A percentile compares a stretch with the other conserved stretches of the same genome.
Conservation (phyloP, 2,329 filamentous ascomycete genomes). For the Arthrobotrys iridis region DNA sequence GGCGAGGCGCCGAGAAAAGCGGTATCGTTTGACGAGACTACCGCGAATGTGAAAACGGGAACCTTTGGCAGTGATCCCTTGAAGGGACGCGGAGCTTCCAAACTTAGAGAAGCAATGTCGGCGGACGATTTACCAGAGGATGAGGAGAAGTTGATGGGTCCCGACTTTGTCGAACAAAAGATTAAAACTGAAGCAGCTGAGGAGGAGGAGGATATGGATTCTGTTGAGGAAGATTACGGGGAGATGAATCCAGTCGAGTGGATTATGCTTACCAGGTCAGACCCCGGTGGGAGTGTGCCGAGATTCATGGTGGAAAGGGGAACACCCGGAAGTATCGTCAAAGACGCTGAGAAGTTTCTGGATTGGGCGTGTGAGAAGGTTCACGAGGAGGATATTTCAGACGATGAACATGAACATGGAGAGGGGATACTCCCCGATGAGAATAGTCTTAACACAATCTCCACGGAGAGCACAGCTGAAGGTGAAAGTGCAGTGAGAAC, state of each 20-base stretch:
- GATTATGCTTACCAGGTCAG: constrained; percentile 91
- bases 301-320: constrained; percentile 91
- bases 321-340: constrained; percentile 81
- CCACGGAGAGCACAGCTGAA: constrained; percentile 55
- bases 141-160: constrained; percentile 5
- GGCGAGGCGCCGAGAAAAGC: constrained; percentile 38
- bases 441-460: constrained; percentile 38
- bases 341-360: constrained; percentile 81
- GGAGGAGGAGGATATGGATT: constrained; percentile 61
- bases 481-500: constrained; percentile 53
- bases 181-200: constrained; percentile 57
- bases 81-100: constrained; percentile 6
- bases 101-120: constrained; percentile 35
- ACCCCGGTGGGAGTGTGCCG: constrained; percentile 87
- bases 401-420: constrained; percentile 50
- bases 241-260: constrained; percentile 79
- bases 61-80: constrained; percentile 6
- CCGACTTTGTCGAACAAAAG: constrained; percentile 47
- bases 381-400: constrained; percentile 59
- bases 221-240: constrained; percentile 57
- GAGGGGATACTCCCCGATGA: constrained; percentile 28
- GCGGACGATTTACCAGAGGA: constrained; percentile 36
- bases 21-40: constrained; percentile 32
- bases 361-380: constrained; percentile 75
- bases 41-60: background rate